These are phyloP conservation scores for Cryptococcus sp. DNA, from an alignment of 1,284 basidiomycete species.

Conservation along the genomic window DNA sequence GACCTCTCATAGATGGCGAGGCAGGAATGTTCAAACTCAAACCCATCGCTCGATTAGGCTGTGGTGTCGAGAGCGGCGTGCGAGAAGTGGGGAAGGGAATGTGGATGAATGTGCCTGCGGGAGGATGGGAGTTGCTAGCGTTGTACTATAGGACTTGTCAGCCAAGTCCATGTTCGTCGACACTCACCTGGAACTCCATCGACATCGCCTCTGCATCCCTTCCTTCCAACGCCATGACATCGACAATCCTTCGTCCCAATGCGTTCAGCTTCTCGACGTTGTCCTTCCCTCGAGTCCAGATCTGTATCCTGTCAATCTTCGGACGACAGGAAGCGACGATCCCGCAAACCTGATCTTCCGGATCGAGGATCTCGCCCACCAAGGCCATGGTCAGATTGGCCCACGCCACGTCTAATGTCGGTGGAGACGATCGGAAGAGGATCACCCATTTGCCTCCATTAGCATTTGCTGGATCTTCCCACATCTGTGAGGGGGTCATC, in stretches of 20 bases:
- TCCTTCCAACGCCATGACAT: constrained; percentile 58
- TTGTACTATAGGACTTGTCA: constrained; percentile 23
- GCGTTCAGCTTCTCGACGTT: constrained; percentile 75
- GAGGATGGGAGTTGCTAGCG: constrained; percentile 24
- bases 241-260: constrained; percentile 77
- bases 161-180: background rate
- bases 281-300: constrained; percentile 81
- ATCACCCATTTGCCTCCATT: constrained; percentile 92
- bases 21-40: background rate
- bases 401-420: constrained; percentile 82
- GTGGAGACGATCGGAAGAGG: constrained; percentile 77
- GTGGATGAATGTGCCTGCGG: constrained; percentile 27
- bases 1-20: background rate
- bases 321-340: constrained; percentile 84
- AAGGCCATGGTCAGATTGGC: constrained; percentile 85
- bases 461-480: constrained; percentile 91
- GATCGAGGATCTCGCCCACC: constrained; percentile 86
- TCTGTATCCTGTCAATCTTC: constrained; percentile 84
- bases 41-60: constrained; percentile 1
- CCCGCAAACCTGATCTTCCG: constrained; percentile 81
- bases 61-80: constrained; percentile 17
- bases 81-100: constrained; percentile 26
- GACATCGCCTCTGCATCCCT: constrained; percentile 73
- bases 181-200: constrained; percentile 78
- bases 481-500: constrained; percentile 69